Evolutionary conservation across 1,284 basidiomycete genomes (phyloP), one percentile per base, ranked within the genome.

Genomic region (Polyporus tsugae): DNA sequence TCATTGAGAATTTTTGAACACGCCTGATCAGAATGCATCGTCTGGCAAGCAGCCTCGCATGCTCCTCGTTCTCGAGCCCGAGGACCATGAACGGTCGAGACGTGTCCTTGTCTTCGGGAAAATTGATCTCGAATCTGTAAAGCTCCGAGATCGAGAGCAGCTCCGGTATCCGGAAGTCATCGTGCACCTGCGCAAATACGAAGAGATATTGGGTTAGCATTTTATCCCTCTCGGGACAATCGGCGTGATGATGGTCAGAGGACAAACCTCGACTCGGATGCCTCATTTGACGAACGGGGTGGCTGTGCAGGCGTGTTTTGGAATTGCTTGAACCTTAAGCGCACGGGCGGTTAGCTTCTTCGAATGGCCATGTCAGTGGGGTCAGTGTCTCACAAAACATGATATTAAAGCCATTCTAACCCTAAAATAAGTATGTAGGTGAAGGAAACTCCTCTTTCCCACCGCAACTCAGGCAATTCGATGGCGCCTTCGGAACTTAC

Each of bases 11-110:
- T 9, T 6, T 69, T 69, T 39, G 39, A 36, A 80, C 86, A 73
- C 68, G 96, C 93, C 93, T 95, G 76, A 99, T 86, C 58, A 96
- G 81, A 49, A 97, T 91, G 74, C 95, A 95, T 73, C 97, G 83
- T 70, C 86, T 83, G 0, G 94, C 90, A 25, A 99, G 82, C n/a
- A 87, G 78, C 64, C 84, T 80, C 0, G 93, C 95, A 71, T 97
- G 89, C 53, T 91, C 88, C 73, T 95, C 94, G 35, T 84, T 80
- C 36, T 90, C 87, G 1, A 97, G 81, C 36, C 86, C 84, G 38
- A 97, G 79, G 49, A 94, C 80, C 85, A 96, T 89, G 78, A 93
- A 93, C 0, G 95, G 94, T 60, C 89, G 82, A n/a, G 79, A 83
- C 41, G 84, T 79, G 79, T 91, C 87, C 68, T 81, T 80, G 59